Percentiles rank a stretch among this genome's conserved stretches.
Evolutionary conservation across 2,329 filamentous ascomycete species (phyloP).

Genomic region (Alternaria sp.): DNA sequence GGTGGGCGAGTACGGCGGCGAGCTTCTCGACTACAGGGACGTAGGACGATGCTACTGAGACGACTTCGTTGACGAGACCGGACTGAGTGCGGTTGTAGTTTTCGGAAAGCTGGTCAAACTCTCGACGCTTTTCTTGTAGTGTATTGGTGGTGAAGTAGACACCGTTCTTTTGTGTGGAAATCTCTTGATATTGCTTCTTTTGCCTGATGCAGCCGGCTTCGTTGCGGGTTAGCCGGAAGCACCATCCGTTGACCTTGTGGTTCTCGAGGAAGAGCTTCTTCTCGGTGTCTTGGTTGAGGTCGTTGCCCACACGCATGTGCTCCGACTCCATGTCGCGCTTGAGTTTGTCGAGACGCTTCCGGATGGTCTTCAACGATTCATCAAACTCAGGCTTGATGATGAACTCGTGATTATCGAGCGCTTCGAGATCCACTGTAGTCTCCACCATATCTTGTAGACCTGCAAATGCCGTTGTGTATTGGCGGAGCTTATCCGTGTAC

Average conservation of each 20-base stretch:
- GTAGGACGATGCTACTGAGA: constrained; percentile 92
- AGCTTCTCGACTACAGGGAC: constrained; percentile 90
- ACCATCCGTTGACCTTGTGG: constrained; percentile 95
- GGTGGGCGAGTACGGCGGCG: constrained; percentile 85
- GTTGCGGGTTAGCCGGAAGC: constrained; percentile 87
- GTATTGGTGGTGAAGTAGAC: constrained; percentile 94
- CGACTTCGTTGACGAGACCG: constrained; percentile 89
- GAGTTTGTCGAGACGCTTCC: constrained; percentile 87
- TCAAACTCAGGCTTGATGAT: constrained; percentile 99
- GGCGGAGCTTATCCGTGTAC: constrained; percentile 81
- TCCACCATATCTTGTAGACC: constrained; percentile 98
- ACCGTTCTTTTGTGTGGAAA: constrained; percentile 97
- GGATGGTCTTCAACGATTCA: constrained; percentile 84
- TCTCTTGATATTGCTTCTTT: constrained; percentile 88
- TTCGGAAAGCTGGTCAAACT: constrained; percentile 91
- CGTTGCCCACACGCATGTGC: constrained; percentile 76
- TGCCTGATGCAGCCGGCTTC: constrained; percentile 94
- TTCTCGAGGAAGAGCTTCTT: constrained; percentile 99
- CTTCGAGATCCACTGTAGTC: constrained; percentile 94
- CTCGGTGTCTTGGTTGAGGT: constrained; percentile 90
- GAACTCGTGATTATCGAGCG: constrained; percentile 95
- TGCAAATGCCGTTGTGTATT: constrained; percentile 77
- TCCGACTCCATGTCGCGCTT: constrained; percentile 84
- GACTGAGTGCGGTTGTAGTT: constrained; percentile 96
- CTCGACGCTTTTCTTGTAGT: constrained; percentile 80